Evolutionary conservation across 306 rosid genomes (phyloP).

Genomic region (Hippophae gyantsensis): DNA sequence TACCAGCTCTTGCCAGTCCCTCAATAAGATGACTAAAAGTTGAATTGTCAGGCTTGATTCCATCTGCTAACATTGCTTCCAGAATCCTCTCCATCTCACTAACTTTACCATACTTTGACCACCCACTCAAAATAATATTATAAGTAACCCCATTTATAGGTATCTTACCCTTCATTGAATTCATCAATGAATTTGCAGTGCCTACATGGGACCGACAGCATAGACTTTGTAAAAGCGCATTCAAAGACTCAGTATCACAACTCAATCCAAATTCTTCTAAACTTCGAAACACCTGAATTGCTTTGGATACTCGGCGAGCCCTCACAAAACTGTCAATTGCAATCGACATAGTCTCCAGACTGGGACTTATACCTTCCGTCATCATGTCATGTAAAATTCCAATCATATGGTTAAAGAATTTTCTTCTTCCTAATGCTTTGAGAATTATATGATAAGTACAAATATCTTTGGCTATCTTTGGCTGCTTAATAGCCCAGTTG

Average conservation of each 20-base stretch:
- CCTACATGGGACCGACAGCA: constrained; percentile 56
- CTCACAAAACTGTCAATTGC: constrained; percentile 59
- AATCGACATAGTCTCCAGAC: constrained; percentile 40
- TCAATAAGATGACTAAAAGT: constrained; percentile 45
- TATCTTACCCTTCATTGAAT: constrained; percentile 52
- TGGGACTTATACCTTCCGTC: constrained; percentile 26
- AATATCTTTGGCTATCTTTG: constrained; percentile 33
- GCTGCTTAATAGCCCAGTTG: constrained; percentile 66
- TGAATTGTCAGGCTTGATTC: constrained; percentile 40
- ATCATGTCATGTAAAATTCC: constrained; percentile 39
- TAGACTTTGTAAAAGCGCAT: constrained; percentile 51
- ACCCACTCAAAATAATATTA: constrained; percentile 51
- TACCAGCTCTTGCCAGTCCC: constrained; percentile 73
- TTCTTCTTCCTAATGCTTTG: constrained; percentile 76
- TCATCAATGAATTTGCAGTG: constrained; percentile 46
- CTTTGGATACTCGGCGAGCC: constrained; percentile 55
- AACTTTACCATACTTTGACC: constrained; percentile 60
- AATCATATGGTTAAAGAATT: constrained; percentile 39
- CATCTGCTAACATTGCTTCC: constrained; percentile 51
- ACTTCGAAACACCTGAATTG: constrained; percentile 44
- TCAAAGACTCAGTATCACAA: constrained; percentile 41
- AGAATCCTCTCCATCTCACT: constrained; percentile 47
- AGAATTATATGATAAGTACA: constrained; percentile 38
- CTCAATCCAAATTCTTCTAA: constrained; percentile 46
- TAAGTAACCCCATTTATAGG: constrained; percentile 34